These are phyloP conservation scores for Penicillium nordicum DNA, from an alignment of 2,329 filamentous ascomycete species.

Conservation along the genomic window DNA sequence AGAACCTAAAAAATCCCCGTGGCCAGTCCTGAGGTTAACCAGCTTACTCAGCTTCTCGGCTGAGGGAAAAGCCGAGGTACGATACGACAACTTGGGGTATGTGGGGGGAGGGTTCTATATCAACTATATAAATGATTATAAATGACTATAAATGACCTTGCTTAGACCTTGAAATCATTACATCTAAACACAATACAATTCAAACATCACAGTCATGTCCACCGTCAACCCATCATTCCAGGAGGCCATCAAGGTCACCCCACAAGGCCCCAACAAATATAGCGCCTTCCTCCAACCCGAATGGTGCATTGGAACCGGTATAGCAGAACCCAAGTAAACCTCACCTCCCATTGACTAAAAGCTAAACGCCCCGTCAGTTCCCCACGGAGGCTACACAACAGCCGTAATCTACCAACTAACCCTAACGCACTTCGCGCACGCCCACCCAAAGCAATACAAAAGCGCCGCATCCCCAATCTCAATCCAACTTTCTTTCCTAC, in stretches of 20 bases:
- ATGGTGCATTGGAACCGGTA: conserved; percentile 65
- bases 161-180: not conserved
- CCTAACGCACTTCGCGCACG: conserved; percentile 57
- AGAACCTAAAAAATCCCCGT: not conserved
- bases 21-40: no score
- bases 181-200: not conserved
- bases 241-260: conserved; percentile 38
- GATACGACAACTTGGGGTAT: not conserved
- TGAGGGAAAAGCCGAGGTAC: conserved; percentile 8
- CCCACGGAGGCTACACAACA: conserved; percentile 68
- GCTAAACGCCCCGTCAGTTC: conserved; percentile 49
- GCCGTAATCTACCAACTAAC: conserved; percentile 60
- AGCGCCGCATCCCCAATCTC: conserved; percentile 57
- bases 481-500: conserved; percentile 63
- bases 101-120: not conserved
- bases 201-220: conserved; percentile 6
- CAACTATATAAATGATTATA: not conserved
- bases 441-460: conserved; percentile 51
- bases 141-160: not conserved
- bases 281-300: conserved; percentile 53
- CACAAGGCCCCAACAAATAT: conserved; percentile 55
- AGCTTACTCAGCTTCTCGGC: not conserved
- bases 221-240: conserved; percentile 33
- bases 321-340: conserved; percentile 10
- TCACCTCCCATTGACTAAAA: not conserved